A percentile compares a stretch with the other conserved stretches of the same genome.
phyloP scores from a whole-genome alignment of 441 rosid genomes.

The Euphorbia schlechtendalii region DNA sequence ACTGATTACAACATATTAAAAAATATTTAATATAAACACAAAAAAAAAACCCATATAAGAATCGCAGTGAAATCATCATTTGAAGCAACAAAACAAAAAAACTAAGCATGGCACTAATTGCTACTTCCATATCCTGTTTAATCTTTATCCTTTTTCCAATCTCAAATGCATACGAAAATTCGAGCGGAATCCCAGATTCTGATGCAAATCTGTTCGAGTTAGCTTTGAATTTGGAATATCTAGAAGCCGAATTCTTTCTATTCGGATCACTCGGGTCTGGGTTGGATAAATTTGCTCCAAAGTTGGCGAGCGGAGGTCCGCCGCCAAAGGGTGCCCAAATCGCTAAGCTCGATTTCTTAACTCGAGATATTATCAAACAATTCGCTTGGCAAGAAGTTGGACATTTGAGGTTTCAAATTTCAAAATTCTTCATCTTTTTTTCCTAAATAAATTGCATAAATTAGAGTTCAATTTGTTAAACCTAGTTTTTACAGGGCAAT shows the following conservation, averaged over 20 bases:
- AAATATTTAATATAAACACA: too few species aligned
- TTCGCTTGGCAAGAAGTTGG: slow-evolving; percentile 94
- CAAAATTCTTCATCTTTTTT: not conserved
- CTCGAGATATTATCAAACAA: slow-evolving; percentile 62
- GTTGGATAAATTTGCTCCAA: slow-evolving; percentile 61
- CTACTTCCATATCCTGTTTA: slow-evolving; percentile 6
- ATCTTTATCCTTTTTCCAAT: slow-evolving; percentile 16
- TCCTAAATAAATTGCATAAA: too few species aligned
- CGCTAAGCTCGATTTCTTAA: slow-evolving; percentile 56
- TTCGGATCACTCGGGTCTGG: slow-evolving; percentile 67
- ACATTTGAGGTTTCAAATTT: slow-evolving; percentile 50
- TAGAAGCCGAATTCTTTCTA: slow-evolving; percentile 87
- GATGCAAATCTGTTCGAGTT: slow-evolving; percentile 69
- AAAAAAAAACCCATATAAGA: not conserved
- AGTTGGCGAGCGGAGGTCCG: slow-evolving; percentile 63
- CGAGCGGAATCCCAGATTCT: slow-evolving; percentile 17
- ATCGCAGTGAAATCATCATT: not conserved
- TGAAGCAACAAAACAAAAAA: not conserved
- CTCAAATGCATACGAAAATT: slow-evolving; percentile 8
- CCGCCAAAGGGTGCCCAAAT: slow-evolving; percentile 51
- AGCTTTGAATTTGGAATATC: slow-evolving; percentile 72
- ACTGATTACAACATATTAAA: too few species aligned
- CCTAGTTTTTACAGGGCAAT: slow-evolving; percentile 42
- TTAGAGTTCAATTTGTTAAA: too few species aligned
- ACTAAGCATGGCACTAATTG: slow-evolving; percentile 8